Evolutionary conservation across 164 flowering plant genomes (phyloP), one percentile per base, ranked within the genome.

Genomic region (Taxillus chinensis): DNA sequence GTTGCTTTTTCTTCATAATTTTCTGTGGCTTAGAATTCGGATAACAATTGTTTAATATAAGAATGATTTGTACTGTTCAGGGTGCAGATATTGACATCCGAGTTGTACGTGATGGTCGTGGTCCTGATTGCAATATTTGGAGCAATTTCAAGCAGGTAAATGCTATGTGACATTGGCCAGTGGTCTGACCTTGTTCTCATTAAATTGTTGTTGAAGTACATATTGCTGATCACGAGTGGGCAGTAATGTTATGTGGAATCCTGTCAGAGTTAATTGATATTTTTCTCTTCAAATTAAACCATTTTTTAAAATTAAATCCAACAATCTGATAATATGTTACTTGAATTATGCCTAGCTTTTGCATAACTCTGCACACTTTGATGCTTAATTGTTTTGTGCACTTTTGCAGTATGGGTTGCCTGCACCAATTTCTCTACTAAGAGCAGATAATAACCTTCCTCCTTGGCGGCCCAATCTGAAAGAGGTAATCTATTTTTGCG

Each of bases 51-150:
- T 2, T 5, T 43, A 43, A 37, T 12, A 7, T 46, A 14, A 38
- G 61, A 51, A 57, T 76, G 63, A 55, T 71, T 13, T 67, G 42
- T 59, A 67, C 60, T 62, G 39, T 72, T 82, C 87, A 93, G 99
- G 99, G 99, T 73, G 95, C 97, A 67, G 99, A 93, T 60, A 93
- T 93, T 79, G 99, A 93, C 70, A 90, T 93, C 62, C 82, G 97
- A 68, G 98, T 90, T 45, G 95, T 92, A 39, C 93, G 98, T 68
- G 97, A 92, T 83, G 99, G 99, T 2, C 95, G 92, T 65, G 99
- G 99, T 8, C 97, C 97, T 43, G 85, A 93, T 63, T 86, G 97
- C 71, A 89, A 93, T 75, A 86, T 93, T 49, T 93, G 99, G 99
- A 93, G 99, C 83, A 93, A 93, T 69, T 93, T 93, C 65, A 81